Evolutionary conservation across 768 basidiomycete genomes (phyloP).

Genomic region (Auricularia sp.): DNA sequence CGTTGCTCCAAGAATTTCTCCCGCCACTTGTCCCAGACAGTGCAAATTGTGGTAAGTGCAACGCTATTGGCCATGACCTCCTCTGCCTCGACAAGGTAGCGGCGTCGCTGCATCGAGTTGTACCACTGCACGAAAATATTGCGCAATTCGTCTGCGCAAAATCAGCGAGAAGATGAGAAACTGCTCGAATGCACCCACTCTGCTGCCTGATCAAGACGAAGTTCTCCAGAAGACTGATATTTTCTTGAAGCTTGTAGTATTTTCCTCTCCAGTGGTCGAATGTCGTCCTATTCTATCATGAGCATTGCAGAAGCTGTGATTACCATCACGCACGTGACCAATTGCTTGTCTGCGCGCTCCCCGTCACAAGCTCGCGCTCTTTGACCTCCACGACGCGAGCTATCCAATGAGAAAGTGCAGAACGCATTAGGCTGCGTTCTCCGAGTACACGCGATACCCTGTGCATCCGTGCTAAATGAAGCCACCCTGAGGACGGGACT

Average conservation of each 20-base stretch:
- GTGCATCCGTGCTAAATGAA: background rate
- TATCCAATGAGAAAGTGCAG: conserved; percentile 38
- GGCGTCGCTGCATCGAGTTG: conserved; percentile 48
- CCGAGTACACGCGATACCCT: background rate
- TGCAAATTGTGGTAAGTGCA: conserved; percentile 28
- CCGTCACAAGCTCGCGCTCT: conserved; percentile 57
- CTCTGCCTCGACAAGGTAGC: conserved; percentile 49
- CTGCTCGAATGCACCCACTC: background rate
- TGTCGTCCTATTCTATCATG: no score
- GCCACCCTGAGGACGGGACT: background rate
- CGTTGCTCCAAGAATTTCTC: conserved; percentile 57
- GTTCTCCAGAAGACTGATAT: conserved; percentile 71
- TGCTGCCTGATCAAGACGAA: background rate
- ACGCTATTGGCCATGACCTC: conserved; percentile 40
- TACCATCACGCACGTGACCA: conserved; percentile 25
- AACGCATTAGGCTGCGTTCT: background rate
- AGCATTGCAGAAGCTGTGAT: background rate
- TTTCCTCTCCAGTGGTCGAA: conserved; percentile 40
- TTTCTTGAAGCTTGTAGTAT: conserved; percentile 55
- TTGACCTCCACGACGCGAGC: conserved; percentile 66
- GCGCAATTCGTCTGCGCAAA: conserved; percentile 46
- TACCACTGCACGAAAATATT: conserved; percentile 66
- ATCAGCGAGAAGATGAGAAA: background rate
- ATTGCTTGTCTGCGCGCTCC: conserved; percentile 32
- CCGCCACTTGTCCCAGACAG: conserved; percentile 72